A percentile compares a stretch with the other conserved stretches of the same genome.
Evolutionary conservation across 805 yeast genomes (phyloP).

Genomic region (Candida methanosorbosa): DNA sequence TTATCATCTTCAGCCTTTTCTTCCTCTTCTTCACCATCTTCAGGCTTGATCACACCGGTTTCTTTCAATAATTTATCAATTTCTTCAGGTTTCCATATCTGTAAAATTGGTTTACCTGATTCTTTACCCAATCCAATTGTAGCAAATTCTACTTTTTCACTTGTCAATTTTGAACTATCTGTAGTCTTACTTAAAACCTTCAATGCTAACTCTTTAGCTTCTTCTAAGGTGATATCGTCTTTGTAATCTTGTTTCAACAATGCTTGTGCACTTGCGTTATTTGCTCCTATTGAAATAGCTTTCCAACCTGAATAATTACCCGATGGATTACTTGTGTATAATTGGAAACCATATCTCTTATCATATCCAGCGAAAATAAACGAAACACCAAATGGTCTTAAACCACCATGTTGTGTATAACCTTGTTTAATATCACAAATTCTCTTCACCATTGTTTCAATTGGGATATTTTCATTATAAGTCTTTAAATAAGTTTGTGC

Average conservation of each 20-base stretch:
- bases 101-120: slow-evolving; percentile 48
- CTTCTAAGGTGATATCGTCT: slow-evolving; percentile 62
- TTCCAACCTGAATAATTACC: slow-evolving; percentile 99
- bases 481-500: slow-evolving; percentile 83
- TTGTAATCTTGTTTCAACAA: slow-evolving; percentile 90
- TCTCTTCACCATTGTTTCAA: slow-evolving; percentile 79
- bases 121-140: slow-evolving; percentile 47
- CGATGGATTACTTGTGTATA: slow-evolving; percentile 92
- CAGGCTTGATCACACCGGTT: slow-evolving; percentile 57
- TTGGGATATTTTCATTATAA: slow-evolving; percentile 90
- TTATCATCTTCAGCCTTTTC: too few relatives aligned
- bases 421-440: slow-evolving; percentile 95
- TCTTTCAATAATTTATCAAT: slow-evolving; percentile 67
- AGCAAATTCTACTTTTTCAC: slow-evolving; percentile 91
- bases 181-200: slow-evolving; percentile 91
- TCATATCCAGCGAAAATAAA: slow-evolving; percentile 95
- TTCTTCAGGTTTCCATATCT: slow-evolving; percentile 74
- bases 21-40: slow-evolving; percentile 35
- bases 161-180: slow-evolving; percentile 76
- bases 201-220: slow-evolving; percentile 81
- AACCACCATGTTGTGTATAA: slow-evolving; percentile 97
- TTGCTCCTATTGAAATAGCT: slow-evolving; percentile 95
- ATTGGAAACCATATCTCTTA: slow-evolving; percentile 80
- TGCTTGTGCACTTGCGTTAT: slow-evolving; percentile 93
- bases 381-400: slow-evolving; percentile 97